A percentile compares a stretch with the other conserved stretches of the same genome.
Conservation (phyloP, 192 early-diverging fungal species). For the Backusella macrospora region DNA sequence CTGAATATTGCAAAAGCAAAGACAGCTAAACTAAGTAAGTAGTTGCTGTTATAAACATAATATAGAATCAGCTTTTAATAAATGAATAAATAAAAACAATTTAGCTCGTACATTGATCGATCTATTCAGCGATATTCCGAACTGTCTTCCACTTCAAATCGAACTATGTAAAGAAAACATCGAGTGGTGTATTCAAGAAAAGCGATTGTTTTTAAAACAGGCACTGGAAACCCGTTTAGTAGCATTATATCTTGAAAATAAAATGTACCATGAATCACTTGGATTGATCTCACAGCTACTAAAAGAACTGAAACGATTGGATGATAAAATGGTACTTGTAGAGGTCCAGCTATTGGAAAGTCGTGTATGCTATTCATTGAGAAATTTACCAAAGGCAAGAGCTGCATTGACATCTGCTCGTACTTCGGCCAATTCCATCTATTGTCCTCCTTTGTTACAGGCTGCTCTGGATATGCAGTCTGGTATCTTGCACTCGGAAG, state of each 20-base stretch:
- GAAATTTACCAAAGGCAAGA: slow-evolving; percentile 93
- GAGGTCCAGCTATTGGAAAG: slow-evolving; percentile 97
- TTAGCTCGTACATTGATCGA: slow-evolving; percentile 83
- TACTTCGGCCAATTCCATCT: slow-evolving; percentile 95
- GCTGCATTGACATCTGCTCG: slow-evolving; percentile 94
- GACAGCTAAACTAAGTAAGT: slow-evolving; percentile 89
- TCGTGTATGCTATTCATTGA: slow-evolving; percentile 86
- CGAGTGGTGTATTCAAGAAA: slow-evolving; percentile 90
- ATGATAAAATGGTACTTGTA: slow-evolving; percentile 97
- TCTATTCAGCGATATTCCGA: slow-evolving; percentile 83
- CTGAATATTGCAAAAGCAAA: slow-evolving; percentile 91
- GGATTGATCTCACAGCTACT: slow-evolving; percentile 79
- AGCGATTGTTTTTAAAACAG: slow-evolving; percentile 94
- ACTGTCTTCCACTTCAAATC: slow-evolving; percentile 87
- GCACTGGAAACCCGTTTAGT: slow-evolving; percentile 91
- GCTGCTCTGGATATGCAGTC: slow-evolving; percentile 96
- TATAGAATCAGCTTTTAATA: not conserved
- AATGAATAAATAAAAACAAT: not conserved
- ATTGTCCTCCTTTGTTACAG: slow-evolving; percentile 96
- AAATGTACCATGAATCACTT: slow-evolving; percentile 92
- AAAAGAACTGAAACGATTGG: slow-evolving; percentile 94
- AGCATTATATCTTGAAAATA: slow-evolving; percentile 88
- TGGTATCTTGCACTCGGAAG: slow-evolving; percentile 97
- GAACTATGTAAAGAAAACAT: slow-evolving; percentile 92
- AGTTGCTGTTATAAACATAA: not conserved